Base-by-base conservation (phyloP, 106 monocot genomes). In the Triglochin maritima region DNA sequence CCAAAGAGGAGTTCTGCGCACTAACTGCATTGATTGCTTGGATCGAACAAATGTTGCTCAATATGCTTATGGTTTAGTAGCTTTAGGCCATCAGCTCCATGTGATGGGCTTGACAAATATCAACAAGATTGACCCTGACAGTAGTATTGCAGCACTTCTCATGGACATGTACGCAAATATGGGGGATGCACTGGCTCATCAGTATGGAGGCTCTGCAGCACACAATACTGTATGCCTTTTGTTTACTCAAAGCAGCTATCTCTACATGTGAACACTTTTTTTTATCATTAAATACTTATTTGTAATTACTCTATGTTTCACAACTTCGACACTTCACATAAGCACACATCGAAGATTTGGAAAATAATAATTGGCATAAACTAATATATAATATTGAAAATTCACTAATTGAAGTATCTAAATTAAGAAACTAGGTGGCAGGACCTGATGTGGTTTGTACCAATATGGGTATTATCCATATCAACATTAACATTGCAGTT, bases 31-130 rank as follows among this genome's bases (percentile, higher is more conserved):
- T 62, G 96, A 98, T 49, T 98, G 96, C 69, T 78, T 98, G 76
- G 96, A 98, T 50, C 91, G 96, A 59, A 92, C 96, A 70, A 98
- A 98, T 80, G 88, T 98, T 79, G 88, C 96, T 8, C 96, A 98
- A 69, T 91, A 98, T 88, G 96, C 91, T 66, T 98, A 92, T 82
- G 96, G 96, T 49, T 61, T 98, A 16, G 91, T 80, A 65, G 83
- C 91, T 62, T 88, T 98, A 79, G 96, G 91, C n/a, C 83, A 80
- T 68, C 96, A 98, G 69, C 86, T 98, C 46, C 86, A 84, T 84
- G 96, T 88, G 62, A 92, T 98, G 87, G 84, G 81, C 70, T 78
- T 91, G 73, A 81, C 88, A 50, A 79, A 88, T 69, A 56, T 71
- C 67, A 78, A 78, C 63, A 98, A 91, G 81, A 71, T 98, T 47